phyloP scores from a whole-genome alignment of 1,284 basidiomycete genomes.

The Tetrapyrgos nigripes region DNA sequence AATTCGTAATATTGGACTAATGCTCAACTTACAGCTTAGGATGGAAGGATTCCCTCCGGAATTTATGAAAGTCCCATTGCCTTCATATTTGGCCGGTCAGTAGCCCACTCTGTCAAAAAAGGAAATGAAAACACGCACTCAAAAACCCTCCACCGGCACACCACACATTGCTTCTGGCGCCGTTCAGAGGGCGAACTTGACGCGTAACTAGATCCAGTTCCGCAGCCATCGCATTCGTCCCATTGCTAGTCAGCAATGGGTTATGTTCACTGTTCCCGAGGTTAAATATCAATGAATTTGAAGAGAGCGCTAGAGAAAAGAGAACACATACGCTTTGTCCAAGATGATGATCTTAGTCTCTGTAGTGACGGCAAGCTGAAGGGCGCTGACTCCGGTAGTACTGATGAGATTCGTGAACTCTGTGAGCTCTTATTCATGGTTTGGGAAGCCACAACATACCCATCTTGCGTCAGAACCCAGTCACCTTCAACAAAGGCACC shows the following conservation, averaged over 20 bases:
- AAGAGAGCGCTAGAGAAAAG: slow-evolving; percentile 14
- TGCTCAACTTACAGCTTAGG: slow-evolving; percentile 11
- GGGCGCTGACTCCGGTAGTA: slow-evolving; percentile 44
- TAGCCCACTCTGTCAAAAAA: no score
- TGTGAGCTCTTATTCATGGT: not conserved
- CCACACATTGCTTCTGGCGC: slow-evolving; percentile 47
- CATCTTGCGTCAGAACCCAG: slow-evolving; percentile 28
- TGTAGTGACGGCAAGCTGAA: slow-evolving; percentile 46
- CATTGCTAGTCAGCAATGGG: slow-evolving; percentile 14
- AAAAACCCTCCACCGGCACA: slow-evolving; percentile 50
- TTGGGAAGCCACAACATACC: slow-evolving; percentile 6
- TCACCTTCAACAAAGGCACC: not conserved
- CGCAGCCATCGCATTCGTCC: slow-evolving; percentile 44
- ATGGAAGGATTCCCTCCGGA: slow-evolving; percentile 12
- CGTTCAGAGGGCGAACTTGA: slow-evolving; percentile 41
- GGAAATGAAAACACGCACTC: no score
- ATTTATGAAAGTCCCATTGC: slow-evolving; percentile 45
- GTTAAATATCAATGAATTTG: slow-evolving; percentile 35
- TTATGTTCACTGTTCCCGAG: slow-evolving; percentile 38
- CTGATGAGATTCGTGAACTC: not conserved
- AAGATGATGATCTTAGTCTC: slow-evolving; percentile 43
- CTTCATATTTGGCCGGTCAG: no score
- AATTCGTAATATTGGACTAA: no score
- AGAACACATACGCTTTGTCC: slow-evolving; percentile 42
- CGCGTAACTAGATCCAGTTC: slow-evolving; percentile 42